Evolutionary conservation across 2,329 filamentous ascomycete genomes (phyloP).

Genomic region (Macrophomina phaseolina): DNA sequence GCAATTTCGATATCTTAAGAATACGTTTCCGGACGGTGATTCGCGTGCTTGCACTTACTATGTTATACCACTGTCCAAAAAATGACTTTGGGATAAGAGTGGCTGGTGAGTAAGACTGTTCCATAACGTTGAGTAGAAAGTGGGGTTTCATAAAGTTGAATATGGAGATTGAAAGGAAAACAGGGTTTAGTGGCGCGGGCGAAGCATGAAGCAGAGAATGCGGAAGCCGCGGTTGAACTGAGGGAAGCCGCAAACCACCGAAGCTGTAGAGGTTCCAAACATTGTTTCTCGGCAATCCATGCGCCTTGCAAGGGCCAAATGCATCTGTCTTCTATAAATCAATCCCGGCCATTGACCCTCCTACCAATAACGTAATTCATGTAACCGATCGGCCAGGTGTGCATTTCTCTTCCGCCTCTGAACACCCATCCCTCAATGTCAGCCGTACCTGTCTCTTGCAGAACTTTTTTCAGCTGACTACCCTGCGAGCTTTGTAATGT

Average conservation of each 20-base stretch:
- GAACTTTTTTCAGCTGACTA: not conserved
- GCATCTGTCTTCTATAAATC: not conserved
- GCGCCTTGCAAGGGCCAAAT: not conserved
- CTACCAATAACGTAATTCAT: constrained; percentile 53
- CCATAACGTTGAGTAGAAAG: no score
- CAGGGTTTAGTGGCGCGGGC: no score
- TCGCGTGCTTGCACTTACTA: no score
- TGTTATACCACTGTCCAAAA: no score
- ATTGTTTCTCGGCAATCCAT: not conserved
- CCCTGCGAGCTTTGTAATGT: constrained; percentile 52
- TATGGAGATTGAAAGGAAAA: no score
- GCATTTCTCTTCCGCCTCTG: constrained; percentile 45
- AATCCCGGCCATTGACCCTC: constrained; percentile 10
- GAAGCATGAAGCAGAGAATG: not conserved
- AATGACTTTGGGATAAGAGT: no score
- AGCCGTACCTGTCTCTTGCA: constrained; percentile 45
- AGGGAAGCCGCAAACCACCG: not conserved
- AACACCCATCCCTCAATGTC: constrained; percentile 48
- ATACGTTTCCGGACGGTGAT: no score
- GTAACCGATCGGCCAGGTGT: constrained; percentile 57
- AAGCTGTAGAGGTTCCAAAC: not conserved
- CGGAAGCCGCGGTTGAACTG: no score
- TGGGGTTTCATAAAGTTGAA: no score
- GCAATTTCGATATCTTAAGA: no score
- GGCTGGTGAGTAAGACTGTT: no score